Conservation (phyloP, 495 filamentous ascomycete genomes). For the Daldinia vernicosa region DNA sequence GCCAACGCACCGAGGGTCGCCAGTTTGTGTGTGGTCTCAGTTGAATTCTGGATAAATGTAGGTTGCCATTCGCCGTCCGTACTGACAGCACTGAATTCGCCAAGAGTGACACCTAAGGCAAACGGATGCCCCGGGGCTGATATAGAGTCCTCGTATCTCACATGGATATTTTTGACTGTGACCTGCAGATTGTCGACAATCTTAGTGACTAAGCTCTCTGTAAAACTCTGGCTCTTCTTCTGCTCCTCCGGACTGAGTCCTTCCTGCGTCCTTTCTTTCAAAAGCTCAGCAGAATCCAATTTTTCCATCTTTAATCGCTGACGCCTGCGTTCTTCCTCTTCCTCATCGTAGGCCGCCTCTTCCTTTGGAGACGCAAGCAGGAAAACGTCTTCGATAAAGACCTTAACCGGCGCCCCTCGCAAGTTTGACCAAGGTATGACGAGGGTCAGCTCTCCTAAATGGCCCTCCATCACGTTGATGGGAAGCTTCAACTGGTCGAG, state of each 20-base stretch:
- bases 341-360: conserved; percentile 89
- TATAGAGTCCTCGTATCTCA: conserved; percentile 97
- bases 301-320: conserved; percentile 97
- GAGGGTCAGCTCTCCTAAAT: conserved; percentile 88
- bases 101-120: conserved; percentile 86
- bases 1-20: conserved; percentile 87
- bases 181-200: conserved; percentile 98
- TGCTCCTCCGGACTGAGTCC: conserved; percentile 94
- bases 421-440: conserved; percentile 97
- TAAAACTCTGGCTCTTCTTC: conserved; percentile 95
- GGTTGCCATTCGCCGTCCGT: conserved; percentile 94
- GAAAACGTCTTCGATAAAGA: conserved; percentile 96
- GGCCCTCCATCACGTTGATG: conserved; percentile 94
- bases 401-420: conserved; percentile 89
- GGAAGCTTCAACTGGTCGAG: conserved; percentile 95
- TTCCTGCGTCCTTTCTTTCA: conserved; percentile 90
- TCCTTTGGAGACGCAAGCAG: conserved; percentile 92
- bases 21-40: conserved; percentile 86
- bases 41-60: conserved; percentile 89
- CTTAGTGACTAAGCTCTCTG: conserved; percentile 89
- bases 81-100: conserved; percentile 95
- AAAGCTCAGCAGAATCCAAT: conserved; percentile 90
- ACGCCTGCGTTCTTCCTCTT: conserved; percentile 83
- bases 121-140: conserved; percentile 95
- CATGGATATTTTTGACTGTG: conserved; percentile 95